These are phyloP conservation scores for Pontederia paniculata DNA, from an alignment of 176 grass and related monocot genomes.

Conservation along the genomic window DNA sequence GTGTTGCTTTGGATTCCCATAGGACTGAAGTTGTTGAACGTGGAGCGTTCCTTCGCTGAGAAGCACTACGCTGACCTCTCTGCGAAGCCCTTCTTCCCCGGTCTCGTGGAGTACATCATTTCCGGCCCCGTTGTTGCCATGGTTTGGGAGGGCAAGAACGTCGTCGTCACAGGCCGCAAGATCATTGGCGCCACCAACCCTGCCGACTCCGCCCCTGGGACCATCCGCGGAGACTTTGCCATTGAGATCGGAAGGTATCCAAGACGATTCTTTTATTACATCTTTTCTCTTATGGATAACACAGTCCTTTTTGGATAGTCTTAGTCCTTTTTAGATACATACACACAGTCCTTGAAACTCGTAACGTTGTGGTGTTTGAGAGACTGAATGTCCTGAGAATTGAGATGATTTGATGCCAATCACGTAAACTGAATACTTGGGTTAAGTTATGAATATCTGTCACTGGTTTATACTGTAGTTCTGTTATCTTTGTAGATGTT, in stretches of 20 bases:
- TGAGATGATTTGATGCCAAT: too few relatives aligned
- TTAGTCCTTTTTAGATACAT: too few relatives aligned
- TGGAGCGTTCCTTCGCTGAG: conserved; percentile 88
- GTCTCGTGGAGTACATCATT: conserved; percentile 89
- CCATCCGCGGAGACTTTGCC: conserved; percentile 81
- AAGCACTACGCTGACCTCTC: conserved; percentile 94
- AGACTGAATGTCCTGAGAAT: too few relatives aligned
- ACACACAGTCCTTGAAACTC: too few relatives aligned
- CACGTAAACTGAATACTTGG: too few relatives aligned
- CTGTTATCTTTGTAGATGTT: too few relatives aligned
- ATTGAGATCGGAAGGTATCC: conserved; percentile 80
- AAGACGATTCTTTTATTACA: too few relatives aligned
- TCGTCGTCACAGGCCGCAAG: conserved; percentile 84
- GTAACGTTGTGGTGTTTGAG: too few relatives aligned
- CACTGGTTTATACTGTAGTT: too few relatives aligned
- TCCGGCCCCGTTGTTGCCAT: conserved; percentile 94
- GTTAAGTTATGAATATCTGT: too few relatives aligned
- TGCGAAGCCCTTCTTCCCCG: conserved; percentile 78
- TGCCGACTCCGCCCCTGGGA: conserved; percentile 55
- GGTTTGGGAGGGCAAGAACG: conserved; percentile 95
- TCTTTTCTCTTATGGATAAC: too few relatives aligned
- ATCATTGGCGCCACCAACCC: conserved; percentile 85
- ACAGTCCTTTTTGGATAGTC: too few relatives aligned
- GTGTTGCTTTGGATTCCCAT: conserved; percentile 3
- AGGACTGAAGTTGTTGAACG: conserved; percentile 79